These are phyloP conservation scores for Termitomyces bulborhizus DNA, from an alignment of 768 basidiomycete species.

Conservation along the genomic window DNA sequence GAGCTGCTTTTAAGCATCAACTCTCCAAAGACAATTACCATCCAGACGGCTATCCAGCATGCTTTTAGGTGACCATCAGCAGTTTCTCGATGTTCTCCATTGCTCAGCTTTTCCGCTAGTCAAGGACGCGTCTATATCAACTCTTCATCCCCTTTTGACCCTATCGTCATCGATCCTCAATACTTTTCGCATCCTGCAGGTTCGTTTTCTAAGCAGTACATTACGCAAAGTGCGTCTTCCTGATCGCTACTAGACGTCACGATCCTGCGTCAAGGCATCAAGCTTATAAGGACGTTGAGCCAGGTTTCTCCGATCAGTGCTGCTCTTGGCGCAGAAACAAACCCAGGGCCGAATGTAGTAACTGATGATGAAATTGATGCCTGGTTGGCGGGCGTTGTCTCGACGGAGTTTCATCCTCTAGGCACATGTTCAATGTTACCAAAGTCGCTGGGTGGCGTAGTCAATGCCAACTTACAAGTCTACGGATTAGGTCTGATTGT, in stretches of 20 bases:
- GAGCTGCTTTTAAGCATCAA: conserved; percentile 49
- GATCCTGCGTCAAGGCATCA: conserved; percentile 53
- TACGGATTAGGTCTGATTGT: conserved; percentile 37
- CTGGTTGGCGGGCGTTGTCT: conserved; percentile 37
- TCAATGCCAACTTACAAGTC: conserved; percentile 46
- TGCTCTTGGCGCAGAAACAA: conserved; percentile 36
- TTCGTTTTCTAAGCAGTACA: conserved; percentile 12
- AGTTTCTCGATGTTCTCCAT: not conserved
- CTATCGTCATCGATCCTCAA: conserved; percentile 58
- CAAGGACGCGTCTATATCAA: conserved; percentile 61
- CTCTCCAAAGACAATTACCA: conserved; percentile 30
- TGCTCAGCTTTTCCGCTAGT: conserved; percentile 17
- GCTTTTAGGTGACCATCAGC: conserved; percentile 38
- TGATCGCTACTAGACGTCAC: conserved; percentile 26
- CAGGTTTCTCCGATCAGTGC: conserved; percentile 42
- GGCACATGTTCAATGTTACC: conserved; percentile 57
- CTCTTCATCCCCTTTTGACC: conserved; percentile 51
- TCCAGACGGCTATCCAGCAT: conserved; percentile 66
- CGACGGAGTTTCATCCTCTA: conserved; percentile 58
- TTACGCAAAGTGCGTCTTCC: not conserved
- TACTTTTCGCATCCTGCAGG: conserved; percentile 55
- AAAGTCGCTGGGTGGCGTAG: conserved; percentile 47
- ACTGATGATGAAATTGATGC: conserved; percentile 52
- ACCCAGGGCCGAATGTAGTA: conserved; percentile 42
- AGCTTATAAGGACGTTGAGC: conserved; percentile 53